Evolutionary conservation across 225 moss, liverwort and hornwort genomes (phyloP).

Genomic region (Sphagnum contortum): DNA sequence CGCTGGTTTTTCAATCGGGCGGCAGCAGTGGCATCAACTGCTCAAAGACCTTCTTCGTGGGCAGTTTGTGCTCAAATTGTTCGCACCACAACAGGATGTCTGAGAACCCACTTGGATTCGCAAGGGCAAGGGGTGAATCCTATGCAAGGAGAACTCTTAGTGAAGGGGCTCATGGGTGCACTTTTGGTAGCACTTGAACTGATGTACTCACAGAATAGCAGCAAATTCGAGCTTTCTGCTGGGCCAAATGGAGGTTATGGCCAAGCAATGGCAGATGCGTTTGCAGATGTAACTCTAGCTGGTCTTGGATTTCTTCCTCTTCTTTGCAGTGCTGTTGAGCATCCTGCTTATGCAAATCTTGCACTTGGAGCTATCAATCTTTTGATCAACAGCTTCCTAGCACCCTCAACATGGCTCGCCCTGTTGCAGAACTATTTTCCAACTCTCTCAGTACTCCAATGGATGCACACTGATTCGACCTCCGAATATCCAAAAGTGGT

Average conservation of each 20-base stretch:
- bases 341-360: constrained; percentile 53
- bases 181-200: constrained; percentile 70
- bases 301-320: constrained; percentile 76
- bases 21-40: constrained; percentile 6
- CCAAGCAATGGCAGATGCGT: constrained; percentile 50
- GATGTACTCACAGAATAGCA: constrained; percentile 48
- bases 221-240: constrained; percentile 15
- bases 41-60: constrained; percentile 31
- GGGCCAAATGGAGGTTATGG: constrained; percentile 20
- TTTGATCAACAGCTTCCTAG: constrained; percentile 70
- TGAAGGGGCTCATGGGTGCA: constrained; percentile 53
- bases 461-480: constrained; percentile 60
- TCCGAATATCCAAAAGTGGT: constrained; percentile 63
- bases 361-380: constrained; percentile 76
- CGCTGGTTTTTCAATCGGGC: constrained; percentile 57
- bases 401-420: constrained; percentile 75
- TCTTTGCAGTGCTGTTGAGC: constrained; percentile 69
- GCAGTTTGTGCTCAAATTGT: constrained; percentile 52
- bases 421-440: constrained; percentile 83
- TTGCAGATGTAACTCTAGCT: constrained; percentile 62
- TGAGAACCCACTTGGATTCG: constrained; percentile 63
- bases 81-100: constrained; percentile 65
- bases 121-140: constrained; percentile 24
- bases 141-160: constrained; percentile 43
- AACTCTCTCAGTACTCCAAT: constrained; percentile 46